Evolutionary conservation across 2,329 filamentous ascomycete genomes (phyloP), one percentile per base, ranked within the genome.

Genomic region (Fusarium coffeatum): DNA sequence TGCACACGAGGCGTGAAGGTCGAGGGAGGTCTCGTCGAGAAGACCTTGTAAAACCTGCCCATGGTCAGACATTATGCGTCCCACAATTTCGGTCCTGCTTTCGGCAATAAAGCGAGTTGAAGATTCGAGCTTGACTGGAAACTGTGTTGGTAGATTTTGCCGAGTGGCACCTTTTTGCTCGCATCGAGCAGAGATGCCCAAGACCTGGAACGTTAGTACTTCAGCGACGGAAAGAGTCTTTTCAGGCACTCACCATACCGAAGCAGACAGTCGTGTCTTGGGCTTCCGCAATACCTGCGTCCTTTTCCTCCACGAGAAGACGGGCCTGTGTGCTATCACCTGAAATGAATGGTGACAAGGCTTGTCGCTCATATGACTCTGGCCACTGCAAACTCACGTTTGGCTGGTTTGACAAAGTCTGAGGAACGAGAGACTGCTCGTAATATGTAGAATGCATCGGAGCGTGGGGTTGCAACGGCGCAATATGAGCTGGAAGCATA

Each of bases 21-120:
- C 30, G 0, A 72, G 47, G 3, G 62, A 45, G 3, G 48, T 25
- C 6, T 72, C 68, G 2, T 63, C 56, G 1, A 71, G 58, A 54
- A 72, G 66, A 2, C 50, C 62, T 8, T 71, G 61, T 3, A 72
- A 51, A 51, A 71, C 58, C 12, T 68, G 60, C 0, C 69, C 51
- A 16, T 61, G 25, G 1, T 68, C 57, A 1, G 69, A 60, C 3
- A 18, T 5, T 3, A 71, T 43, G 0, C 28, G 46, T 0, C 69
- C 69, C 15, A 7, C 12, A 0, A 56, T 4, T 3, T 51, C 22
- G 9, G 32, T 2, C 8, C 6, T 1, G 1, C 16, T 25, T 13
- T 54, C 18, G 5, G 53, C 4, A 6, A 5, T 34, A 10, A 71
- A 71, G 4, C 8, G n/a, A 15, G n/a, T 50, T 0, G 68, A 67